A percentile compares a stretch with the other conserved stretches of the same genome.
phyloP scores from a whole-genome alignment of 805 yeast genomes.

The Allodekkera sacchari region DNA sequence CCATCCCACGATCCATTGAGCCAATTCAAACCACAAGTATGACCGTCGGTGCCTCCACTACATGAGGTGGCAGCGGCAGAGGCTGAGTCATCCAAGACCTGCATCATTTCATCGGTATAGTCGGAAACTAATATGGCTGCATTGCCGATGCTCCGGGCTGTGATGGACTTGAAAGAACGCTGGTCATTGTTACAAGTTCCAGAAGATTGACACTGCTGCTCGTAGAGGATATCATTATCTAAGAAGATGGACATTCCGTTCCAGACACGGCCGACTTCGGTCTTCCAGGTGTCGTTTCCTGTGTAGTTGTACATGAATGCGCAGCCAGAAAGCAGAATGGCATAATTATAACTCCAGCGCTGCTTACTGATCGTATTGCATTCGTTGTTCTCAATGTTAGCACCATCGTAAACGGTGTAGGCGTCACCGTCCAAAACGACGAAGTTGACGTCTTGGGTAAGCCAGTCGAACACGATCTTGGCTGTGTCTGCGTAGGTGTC shows the following conservation, averaged over 20 bases:
- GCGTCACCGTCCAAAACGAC: slow-evolving; percentile 20
- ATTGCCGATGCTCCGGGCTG: slow-evolving; percentile 53
- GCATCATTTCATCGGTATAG: slow-evolving; percentile 32
- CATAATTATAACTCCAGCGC: slow-evolving; percentile 69
- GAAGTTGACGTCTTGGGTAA: slow-evolving; percentile 16
- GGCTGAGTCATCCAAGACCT: slow-evolving; percentile 35
- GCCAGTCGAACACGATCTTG: slow-evolving; percentile 69
- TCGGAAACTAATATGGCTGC: slow-evolving; percentile 49
- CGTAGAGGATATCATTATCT: slow-evolving; percentile 42
- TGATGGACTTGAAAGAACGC: slow-evolving; percentile 64
- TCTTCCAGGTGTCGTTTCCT: slow-evolving; percentile 34
- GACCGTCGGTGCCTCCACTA: slow-evolving; percentile 77
- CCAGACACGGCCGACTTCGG: slow-evolving; percentile 29
- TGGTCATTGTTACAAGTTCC: slow-evolving; percentile 64
- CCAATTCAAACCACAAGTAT: slow-evolving; percentile 83
- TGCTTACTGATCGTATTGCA: slow-evolving; percentile 41
- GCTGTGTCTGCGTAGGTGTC: slow-evolving; percentile 68
- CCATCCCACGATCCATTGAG: slow-evolving; percentile 51
- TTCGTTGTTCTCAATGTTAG: slow-evolving; percentile 33
- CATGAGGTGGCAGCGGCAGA: slow-evolving; percentile 71
- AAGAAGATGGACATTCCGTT: slow-evolving; percentile 39
- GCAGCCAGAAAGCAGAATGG: slow-evolving; percentile 55
- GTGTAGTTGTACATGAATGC: slow-evolving; percentile 65
- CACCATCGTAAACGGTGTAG: slow-evolving; percentile 49
- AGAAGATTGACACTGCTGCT: slow-evolving; percentile 48